phyloP scores from a whole-genome alignment of 1,284 basidiomycete genomes.

The Cutaneotrichosporon arboriforme region DNA sequence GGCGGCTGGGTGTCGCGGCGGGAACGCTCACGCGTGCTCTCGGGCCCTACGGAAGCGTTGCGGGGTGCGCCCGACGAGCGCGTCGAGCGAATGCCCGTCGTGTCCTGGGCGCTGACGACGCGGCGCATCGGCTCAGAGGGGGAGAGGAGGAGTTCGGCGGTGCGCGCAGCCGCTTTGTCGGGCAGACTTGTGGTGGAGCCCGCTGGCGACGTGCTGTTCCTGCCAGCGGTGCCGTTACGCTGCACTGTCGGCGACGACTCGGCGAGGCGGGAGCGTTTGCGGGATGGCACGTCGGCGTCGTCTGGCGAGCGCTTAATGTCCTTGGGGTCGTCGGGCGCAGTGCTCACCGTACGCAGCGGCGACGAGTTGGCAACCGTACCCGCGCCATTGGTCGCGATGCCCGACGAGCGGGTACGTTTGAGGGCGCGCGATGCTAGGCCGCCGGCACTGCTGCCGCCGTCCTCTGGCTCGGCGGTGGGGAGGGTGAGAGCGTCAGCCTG shows the following conservation, averaged over 20 bases:
- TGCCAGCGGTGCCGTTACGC: constrained; percentile 2
- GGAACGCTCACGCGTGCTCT: constrained; percentile 21
- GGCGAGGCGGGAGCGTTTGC: constrained; percentile 14
- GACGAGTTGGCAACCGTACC: constrained; percentile 17
- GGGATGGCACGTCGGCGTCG: neutral
- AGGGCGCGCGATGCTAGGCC: constrained; percentile 14
- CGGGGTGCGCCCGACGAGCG: constrained; percentile 6
- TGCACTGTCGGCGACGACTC: constrained; percentile 2
- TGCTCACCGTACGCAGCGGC: constrained; percentile 28
- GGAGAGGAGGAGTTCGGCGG: neutral
- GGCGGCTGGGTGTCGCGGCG: constrained; percentile 31
- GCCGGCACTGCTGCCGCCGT: constrained; percentile 4
- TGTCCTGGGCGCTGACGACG: constrained; percentile 12
- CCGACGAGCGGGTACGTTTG: constrained; percentile 30
- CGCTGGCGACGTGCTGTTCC: constrained; percentile 12
- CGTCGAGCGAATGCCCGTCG: neutral
- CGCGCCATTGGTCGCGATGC: constrained; percentile 13
- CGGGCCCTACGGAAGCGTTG: constrained; percentile 16
- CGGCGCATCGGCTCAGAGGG: constrained; percentile 15
- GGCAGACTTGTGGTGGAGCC: constrained; percentile 7
- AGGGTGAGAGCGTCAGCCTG: neutral
- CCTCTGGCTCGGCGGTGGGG: constrained; percentile 15
- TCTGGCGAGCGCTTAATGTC: neutral
- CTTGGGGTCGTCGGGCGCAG: constrained; percentile 9
- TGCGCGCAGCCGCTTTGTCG: neutral